Evolutionary conservation across 2,329 filamentous ascomycete genomes (phyloP).

Genomic region (Apiospora marii): DNA sequence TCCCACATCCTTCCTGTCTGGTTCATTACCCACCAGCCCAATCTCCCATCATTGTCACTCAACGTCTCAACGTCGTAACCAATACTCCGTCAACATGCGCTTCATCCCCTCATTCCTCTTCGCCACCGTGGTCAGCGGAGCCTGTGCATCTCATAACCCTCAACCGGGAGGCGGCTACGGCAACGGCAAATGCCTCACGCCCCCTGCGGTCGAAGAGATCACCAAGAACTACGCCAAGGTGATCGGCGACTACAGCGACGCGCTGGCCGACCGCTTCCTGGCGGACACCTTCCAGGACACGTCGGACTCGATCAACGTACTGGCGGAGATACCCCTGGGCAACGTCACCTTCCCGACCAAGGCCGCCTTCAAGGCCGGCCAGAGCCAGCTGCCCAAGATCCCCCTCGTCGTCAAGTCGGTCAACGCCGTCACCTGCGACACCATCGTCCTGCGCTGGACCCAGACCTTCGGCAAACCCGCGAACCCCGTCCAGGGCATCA

Average conservation of each 20-base stretch:
- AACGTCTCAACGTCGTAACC: not conserved
- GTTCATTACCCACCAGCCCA: not conserved
- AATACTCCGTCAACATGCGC: not conserved
- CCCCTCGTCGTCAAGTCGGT: slow-evolving; percentile 38
- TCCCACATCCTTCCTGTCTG: not conserved
- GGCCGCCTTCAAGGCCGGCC: slow-evolving; percentile 39
- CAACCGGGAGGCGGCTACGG: not conserved
- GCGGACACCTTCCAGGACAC: slow-evolving; percentile 40
- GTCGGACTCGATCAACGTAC: slow-evolving; percentile 45
- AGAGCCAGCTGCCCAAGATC: slow-evolving; percentile 40
- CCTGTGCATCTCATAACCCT: not conserved
- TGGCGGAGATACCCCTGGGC: slow-evolving; percentile 40
- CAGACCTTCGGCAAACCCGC: slow-evolving; percentile 36
- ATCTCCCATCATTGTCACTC: not conserved
- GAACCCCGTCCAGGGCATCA: slow-evolving; percentile 41
- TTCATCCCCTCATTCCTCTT: not conserved
- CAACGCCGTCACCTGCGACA: slow-evolving; percentile 39
- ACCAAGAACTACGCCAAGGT: slow-evolving; percentile 29
- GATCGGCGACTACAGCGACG: slow-evolving; percentile 27
- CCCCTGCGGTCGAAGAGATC: slow-evolving; percentile 11
- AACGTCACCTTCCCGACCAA: slow-evolving; percentile 43
- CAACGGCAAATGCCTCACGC: slow-evolving; percentile 8
- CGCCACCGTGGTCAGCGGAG: not conserved
- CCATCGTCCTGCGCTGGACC: slow-evolving; percentile 37
- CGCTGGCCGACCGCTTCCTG: slow-evolving; percentile 32